phyloP scores from a whole-genome alignment of 495 filamentous ascomycete species.

The Hyphodiscus hymeniophilus region DNA sequence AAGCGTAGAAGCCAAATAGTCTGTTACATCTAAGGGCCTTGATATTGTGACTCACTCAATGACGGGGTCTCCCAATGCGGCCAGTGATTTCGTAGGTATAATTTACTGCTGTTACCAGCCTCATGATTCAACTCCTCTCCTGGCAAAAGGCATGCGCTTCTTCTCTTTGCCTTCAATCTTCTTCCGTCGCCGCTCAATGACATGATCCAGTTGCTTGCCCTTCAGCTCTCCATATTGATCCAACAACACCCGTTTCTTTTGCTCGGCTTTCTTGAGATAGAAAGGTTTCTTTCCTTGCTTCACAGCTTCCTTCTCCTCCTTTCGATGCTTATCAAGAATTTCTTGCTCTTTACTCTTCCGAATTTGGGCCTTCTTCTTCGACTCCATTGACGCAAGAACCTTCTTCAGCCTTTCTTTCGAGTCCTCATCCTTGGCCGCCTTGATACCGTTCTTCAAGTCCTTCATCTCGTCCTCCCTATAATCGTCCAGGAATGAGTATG shows the following conservation, averaged over 20 bases:
- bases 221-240: conserved; percentile 75
- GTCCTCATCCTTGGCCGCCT: conserved; percentile 53
- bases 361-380: conserved; percentile 56
- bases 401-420: conserved; percentile 59
- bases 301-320: conserved; percentile 74
- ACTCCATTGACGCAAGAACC: conserved; percentile 59
- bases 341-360: conserved; percentile 57
- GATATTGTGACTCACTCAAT: too few species aligned
- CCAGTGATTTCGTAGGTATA: too few species aligned
- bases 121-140: conserved; percentile 35
- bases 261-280: conserved; percentile 81
- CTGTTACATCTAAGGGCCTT: too few species aligned
- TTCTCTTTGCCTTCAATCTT: conserved; percentile 74
- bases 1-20: too few species aligned
- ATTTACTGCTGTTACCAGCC: not conserved
- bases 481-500: conserved; percentile 79
- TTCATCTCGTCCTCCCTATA: conserved; percentile 75
- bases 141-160: conserved; percentile 63
- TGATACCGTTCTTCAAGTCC: conserved; percentile 55
- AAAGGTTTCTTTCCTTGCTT: conserved; percentile 87
- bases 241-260: conserved; percentile 73
- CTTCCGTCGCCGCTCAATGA: conserved; percentile 75
- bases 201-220: conserved; percentile 69
- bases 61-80: too few species aligned
- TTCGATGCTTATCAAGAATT: conserved; percentile 63